Evolutionary conservation across 2,329 filamentous ascomycete genomes (phyloP), one percentile per base, ranked within the genome.

Genomic region (Stemphylium vesicarium): DNA sequence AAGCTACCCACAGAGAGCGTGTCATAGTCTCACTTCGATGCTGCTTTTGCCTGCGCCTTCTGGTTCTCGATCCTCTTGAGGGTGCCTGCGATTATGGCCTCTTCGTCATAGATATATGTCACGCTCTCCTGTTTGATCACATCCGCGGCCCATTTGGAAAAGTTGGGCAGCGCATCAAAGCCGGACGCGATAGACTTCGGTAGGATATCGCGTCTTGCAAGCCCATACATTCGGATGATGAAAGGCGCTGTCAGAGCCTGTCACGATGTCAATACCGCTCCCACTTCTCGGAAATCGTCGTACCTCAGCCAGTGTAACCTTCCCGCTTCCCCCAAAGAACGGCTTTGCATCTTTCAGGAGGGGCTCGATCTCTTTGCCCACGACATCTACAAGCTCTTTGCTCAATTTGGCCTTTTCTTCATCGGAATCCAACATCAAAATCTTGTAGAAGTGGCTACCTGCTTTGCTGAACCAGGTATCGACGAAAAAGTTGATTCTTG

Each of bases 281-380:
- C 15, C 10, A 9, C n/a, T 37, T n/a, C n/a, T 29, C 29, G 3
- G 7, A 12, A 4, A 18, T 37, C 26, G 40, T 29, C 77, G 57
- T 75, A 90, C 90, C 84, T 95, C 91, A 10, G 87, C 91, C 32
- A 92, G 75, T 0, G 90, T 94, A 36, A 92, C 69, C 69, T 75
- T 73, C n/a, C 70, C 62, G 45, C 74, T 78, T 0, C 79, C 79
- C 0, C 76, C 77, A 53, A 81, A 81, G 64, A 80, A 81, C 0
- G 79, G 79, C 5, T 38, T 57, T 6, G 78, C 77, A 45, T 78
- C 74, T 10, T 72, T 68, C 22, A 96, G 77, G 33, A 91, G 75
- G 1, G 89, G 89, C 75, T 93, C 91, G 50, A 95, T 77, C 66
- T 94, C 89, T 77, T 88, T 91, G 48, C 81, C 79, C 1, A 90